Evolutionary conservation across 148 eudicot genomes (phyloP), one percentile per base, ranked within the genome.

Genomic region (Vaccinium darrowii): DNA sequence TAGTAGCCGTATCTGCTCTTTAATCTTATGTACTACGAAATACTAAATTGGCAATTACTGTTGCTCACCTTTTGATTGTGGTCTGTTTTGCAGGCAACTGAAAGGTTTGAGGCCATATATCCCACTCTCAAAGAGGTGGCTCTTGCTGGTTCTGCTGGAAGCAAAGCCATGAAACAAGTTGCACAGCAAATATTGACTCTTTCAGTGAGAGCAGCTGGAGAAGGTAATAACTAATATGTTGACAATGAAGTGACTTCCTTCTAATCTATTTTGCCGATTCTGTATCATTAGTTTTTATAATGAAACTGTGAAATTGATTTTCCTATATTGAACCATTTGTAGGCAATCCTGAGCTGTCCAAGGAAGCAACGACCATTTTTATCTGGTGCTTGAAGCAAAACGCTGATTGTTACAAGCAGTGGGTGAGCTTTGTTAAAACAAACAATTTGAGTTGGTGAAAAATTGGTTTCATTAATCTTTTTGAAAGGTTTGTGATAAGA

Each of bases 121-220:
- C 96, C 95, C 16, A 69, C 86, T 87, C 93, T 95, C 60, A 95
- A 95, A 80, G 98, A 95, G 88, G 94, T 95, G 75, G 94, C 96
- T 81, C 94, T 95, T 82, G 92, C 94, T 83, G 98, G 95, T 49
- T 87, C 89, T 33, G 87, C 96, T 71, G 95, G 95, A 90, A 95
- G 96, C 91, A 95, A 92, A 84, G 95, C 95, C 72, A 91, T 93
- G 96, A 95, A 93, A 84, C 98, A 93, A 86, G 91, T 93, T 80
- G 81, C 92, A 18, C 92, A 89, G 83, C 96, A 93, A 86, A 91
- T 90, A 63, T 81, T 91, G 80, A 90, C 92, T 58, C 82, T 88
- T 90, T 86, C 92, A 12, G 83, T 92, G 81, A 84, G 88, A 87
- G 94, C 94, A 81, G 94, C 92, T 60, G 96, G 93, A 83, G 98